These are phyloP conservation scores for Pseudohalonectria lignicola DNA, from an alignment of 2,329 filamentous ascomycete species.

Conservation along the genomic window DNA sequence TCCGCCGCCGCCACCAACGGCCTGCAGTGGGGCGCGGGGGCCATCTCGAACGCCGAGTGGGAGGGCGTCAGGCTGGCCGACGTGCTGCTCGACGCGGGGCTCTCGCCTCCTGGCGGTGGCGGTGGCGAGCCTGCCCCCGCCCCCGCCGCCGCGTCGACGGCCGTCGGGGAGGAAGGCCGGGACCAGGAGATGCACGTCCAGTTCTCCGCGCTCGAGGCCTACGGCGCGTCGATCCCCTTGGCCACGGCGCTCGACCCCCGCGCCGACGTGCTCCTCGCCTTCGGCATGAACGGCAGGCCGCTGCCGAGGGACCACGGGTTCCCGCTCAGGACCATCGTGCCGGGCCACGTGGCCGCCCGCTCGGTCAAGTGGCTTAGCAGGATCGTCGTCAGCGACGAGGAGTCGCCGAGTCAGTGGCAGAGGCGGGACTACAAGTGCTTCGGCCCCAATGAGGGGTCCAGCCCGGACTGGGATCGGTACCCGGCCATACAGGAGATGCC, in stretches of 20 bases:
- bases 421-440: conserved; percentile 59
- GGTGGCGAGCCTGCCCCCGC: conserved; percentile 7
- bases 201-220: conserved; percentile 48
- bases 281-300: conserved; percentile 54
- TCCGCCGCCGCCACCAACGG: conserved; percentile 38
- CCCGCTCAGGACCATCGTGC: conserved; percentile 50
- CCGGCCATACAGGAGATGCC: conserved; percentile 59
- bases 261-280: conserved; percentile 56
- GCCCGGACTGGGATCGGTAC: conserved; percentile 51
- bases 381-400: conserved; percentile 54
- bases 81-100: conserved; percentile 43
- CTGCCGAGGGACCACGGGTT: conserved; percentile 57
- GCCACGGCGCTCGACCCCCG: conserved; percentile 45
- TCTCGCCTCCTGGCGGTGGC: conserved; percentile 21
- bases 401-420: conserved; percentile 56
- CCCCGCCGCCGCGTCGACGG: conserved; percentile 2
- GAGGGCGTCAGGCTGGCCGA: conserved; percentile 44
- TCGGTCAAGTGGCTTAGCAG: conserved; percentile 60
- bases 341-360: conserved; percentile 55
- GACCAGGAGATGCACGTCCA: conserved; percentile 44
- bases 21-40: conserved; percentile 47
- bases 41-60: conserved; percentile 50
- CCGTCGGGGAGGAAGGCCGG: conserved; percentile 7
- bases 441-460: conserved; percentile 46
- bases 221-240: conserved; percentile 50